These are phyloP conservation scores for Solanum raphanifolium DNA, from an alignment of 257 asterid species.

Conservation along the genomic window DNA sequence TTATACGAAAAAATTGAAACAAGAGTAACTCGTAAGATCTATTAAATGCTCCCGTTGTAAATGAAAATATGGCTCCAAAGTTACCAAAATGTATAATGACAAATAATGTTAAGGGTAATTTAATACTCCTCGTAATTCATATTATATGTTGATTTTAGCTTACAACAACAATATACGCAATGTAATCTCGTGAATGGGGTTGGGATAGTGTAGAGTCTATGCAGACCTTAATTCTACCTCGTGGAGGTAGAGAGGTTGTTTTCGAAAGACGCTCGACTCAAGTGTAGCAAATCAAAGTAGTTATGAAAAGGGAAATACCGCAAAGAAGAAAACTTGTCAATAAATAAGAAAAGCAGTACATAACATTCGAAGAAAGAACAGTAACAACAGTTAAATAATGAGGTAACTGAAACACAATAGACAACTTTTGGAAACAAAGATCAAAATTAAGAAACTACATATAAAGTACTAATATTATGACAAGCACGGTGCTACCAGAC, in stretches of 20 bases:
- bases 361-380: background rate
- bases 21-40: background rate
- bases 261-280: background rate
- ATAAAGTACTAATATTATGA: background rate
- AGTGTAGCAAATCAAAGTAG: background rate
- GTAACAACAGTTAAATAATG: background rate
- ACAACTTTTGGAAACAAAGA: background rate
- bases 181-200: background rate
- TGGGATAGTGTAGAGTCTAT: background rate
- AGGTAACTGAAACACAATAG: background rate
- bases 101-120: background rate
- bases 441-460: background rate
- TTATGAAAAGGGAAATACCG: background rate
- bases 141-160: background rate
- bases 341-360: background rate
- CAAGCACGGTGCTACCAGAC: background rate
- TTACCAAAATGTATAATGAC: background rate
- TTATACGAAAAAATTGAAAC: background rate
- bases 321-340: background rate
- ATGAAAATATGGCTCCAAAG: background rate
- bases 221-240: background rate
- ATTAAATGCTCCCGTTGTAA: background rate
- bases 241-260: background rate
- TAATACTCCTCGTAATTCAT: background rate
- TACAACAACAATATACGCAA: background rate